A percentile compares a stretch with the other conserved stretches of the same genome.
Evolutionary conservation across 306 rosid genomes (phyloP).

Genomic region (Trifolium fragiferum): DNA sequence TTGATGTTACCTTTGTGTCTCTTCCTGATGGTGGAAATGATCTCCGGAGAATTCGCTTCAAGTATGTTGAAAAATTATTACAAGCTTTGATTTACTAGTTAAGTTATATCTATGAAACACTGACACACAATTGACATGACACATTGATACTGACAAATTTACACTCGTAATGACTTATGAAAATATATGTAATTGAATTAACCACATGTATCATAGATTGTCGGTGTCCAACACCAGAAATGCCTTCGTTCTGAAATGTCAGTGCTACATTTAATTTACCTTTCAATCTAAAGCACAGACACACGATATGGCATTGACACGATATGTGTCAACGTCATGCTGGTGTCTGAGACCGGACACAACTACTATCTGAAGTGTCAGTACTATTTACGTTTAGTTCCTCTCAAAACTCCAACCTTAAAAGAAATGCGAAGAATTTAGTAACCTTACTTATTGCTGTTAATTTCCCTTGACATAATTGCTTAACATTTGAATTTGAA

Average conservation of each 20-base stretch:
- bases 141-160: background rate
- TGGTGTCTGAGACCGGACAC: background rate
- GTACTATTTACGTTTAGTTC: background rate
- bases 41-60: constrained; percentile 84
- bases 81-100: background rate
- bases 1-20: constrained; percentile 78
- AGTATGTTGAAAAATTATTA: constrained; percentile 49
- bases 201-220: too few relatives aligned
- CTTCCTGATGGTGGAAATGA: constrained; percentile 94
- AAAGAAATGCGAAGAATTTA: background rate
- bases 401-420: constrained; percentile 5
- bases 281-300: background rate
- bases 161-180: background rate
- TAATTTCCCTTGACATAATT: background rate
- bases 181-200: background rate
- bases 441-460: background rate
- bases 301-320: background rate
- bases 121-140: background rate
- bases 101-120: background rate
- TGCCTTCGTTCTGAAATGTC: too few relatives aligned
- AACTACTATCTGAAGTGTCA: background rate
- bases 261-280: too few relatives aligned
- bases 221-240: too few relatives aligned
- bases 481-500: constrained; percentile 50
- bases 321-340: background rate